These are phyloP conservation scores for sunflower (Helianthus annuus) DNA, from an alignment of 129 eudicot genomes.

Conservation along the genomic window DNA sequence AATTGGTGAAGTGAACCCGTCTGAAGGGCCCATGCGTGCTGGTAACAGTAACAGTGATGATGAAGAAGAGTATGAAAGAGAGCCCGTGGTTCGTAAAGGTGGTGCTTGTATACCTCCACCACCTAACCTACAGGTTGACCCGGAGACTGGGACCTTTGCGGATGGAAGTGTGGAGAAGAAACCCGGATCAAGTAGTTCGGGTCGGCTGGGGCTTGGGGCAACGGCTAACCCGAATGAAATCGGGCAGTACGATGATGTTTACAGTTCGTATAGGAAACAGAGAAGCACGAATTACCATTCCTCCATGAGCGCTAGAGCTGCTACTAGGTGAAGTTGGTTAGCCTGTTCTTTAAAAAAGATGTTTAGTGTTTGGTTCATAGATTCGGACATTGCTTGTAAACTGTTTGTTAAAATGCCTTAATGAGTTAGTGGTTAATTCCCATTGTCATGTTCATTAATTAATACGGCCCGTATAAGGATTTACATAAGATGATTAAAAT, in stretches of 20 bases:
- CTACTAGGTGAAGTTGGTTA: conserved; percentile 48
- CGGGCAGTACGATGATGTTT: conserved; percentile 96
- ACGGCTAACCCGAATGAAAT: conserved; percentile 77
- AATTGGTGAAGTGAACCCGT: conserved; percentile 90
- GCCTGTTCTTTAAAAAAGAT: neutral
- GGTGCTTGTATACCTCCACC: conserved; percentile 99
- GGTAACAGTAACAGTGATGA: conserved; percentile 49
- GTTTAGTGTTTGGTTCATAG: conserved; percentile 16
- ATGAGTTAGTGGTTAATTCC: too few relatives aligned
- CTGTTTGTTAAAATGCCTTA: neutral
- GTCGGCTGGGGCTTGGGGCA: conserved; percentile 94
- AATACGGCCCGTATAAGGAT: too few relatives aligned
- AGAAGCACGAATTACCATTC: conserved; percentile 91
- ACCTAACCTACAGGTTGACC: conserved; percentile 67
- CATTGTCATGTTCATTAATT: neutral
- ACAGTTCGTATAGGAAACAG: conserved; percentile 83
- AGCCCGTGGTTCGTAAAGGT: conserved; percentile 66
- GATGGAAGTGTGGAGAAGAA: conserved; percentile 76
- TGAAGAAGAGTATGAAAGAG: conserved; percentile 75
- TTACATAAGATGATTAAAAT: too few relatives aligned
- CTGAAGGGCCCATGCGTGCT: conserved; percentile 77
- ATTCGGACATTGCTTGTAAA: conserved; percentile 5
- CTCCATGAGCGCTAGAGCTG: conserved; percentile 92
- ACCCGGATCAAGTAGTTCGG: conserved; percentile 68
- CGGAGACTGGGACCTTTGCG: conserved; percentile 61